A percentile compares a stretch with the other conserved stretches of the same genome.
Evolutionary conservation across 2,329 filamentous ascomycete genomes (phyloP).

Genomic region (Davidsoniella virescens): DNA sequence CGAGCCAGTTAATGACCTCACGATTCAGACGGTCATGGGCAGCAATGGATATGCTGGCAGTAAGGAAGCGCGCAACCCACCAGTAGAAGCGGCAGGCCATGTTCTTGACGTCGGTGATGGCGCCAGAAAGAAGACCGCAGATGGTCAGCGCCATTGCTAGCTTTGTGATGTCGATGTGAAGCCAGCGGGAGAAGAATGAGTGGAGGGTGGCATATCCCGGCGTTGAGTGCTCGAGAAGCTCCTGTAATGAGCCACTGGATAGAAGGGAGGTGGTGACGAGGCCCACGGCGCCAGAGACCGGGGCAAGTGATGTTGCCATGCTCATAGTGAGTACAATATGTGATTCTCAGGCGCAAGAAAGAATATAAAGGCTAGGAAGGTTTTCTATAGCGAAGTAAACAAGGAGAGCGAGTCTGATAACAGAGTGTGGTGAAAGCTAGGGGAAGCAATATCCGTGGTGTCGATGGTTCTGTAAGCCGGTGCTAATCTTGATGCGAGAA

Average conservation of each 20-base stretch:
- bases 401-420: background rate
- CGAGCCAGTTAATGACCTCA: constrained; percentile 25
- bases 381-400: background rate
- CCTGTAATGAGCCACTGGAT: background rate
- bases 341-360: background rate
- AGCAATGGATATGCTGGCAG: constrained; percentile 23
- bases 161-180: constrained; percentile 21
- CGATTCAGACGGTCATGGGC: constrained; percentile 23
- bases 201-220: constrained; percentile 6
- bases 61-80: constrained; percentile 23
- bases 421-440: background rate
- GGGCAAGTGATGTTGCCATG: background rate
- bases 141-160: constrained; percentile 21
- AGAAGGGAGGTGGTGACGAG: constrained; percentile 1
- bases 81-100: constrained; percentile 21
- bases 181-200: constrained; percentile 21
- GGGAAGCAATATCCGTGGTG: background rate
- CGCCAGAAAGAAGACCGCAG: constrained; percentile 21
- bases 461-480: background rate
- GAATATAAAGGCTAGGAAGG: background rate
- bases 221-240: constrained; percentile 5
- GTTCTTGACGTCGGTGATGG: constrained; percentile 18
- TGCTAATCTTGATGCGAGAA: background rate
- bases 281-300: background rate
- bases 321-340: background rate